phyloP scores from a whole-genome alignment of 2,329 filamentous ascomycete species.

The Penicillium sumatraense region DNA sequence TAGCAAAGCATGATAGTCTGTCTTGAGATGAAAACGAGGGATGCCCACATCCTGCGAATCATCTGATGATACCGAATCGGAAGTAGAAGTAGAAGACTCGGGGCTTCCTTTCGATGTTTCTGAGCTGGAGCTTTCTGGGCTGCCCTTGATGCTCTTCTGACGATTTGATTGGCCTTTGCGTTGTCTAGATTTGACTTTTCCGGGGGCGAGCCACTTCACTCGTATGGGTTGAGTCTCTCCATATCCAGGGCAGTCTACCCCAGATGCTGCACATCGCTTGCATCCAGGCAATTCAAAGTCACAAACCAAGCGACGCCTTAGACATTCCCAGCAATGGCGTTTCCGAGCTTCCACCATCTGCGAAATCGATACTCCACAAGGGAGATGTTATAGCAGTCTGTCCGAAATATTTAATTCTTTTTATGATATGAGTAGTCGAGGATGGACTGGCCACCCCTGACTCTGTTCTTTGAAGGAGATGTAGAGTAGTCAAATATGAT shows the following conservation, averaged over 20 bases:
- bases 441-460: no score
- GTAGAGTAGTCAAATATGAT: no score
- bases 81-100: not conserved
- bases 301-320: not conserved
- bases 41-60: constrained; percentile 9
- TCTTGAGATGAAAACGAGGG: constrained; percentile 5
- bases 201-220: constrained; percentile 45
- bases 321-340: constrained; percentile 9
- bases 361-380: not conserved
- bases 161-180: constrained; percentile 8
- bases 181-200: constrained; percentile 39
- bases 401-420: no score
- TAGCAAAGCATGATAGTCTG: constrained; percentile 14
- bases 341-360: constrained; percentile 1
- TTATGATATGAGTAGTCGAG: no score
- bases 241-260: constrained; percentile 8
- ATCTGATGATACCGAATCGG: not conserved
- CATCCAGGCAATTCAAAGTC: not conserved
- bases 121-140: not conserved
- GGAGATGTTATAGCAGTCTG: no score
- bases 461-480: no score
- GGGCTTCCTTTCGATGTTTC: not conserved
- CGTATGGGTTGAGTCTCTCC: not conserved
- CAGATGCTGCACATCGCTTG: not conserved
- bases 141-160: not conserved